A percentile compares a stretch with the other conserved stretches of the same genome.
Conservation (phyloP, 306 rosid genomes). For the Mucuna pruriens region DNA sequence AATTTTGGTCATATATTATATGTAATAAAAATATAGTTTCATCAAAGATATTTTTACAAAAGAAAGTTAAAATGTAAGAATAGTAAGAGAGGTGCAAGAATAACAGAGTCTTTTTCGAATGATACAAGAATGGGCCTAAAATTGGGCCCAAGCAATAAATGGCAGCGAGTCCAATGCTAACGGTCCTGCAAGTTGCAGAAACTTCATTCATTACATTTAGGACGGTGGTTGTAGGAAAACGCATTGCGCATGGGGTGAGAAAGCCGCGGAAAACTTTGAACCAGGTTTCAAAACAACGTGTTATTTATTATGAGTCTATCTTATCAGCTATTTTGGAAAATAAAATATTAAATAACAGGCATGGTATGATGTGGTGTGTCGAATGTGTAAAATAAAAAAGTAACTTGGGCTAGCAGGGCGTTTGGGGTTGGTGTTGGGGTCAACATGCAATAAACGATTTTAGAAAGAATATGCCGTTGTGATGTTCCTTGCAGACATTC, state of each 20-base stretch:
- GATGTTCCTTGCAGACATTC: constrained; percentile 59
- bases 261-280: constrained; percentile 10
- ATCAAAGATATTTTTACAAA: too few species aligned
- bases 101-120: too few species aligned
- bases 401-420: background rate
- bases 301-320: background rate
- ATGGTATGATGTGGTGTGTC: background rate
- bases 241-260: background rate
- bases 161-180: background rate
- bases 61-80: too few species aligned
- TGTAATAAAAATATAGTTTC: too few species aligned
- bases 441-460: background rate
- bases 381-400: background rate
- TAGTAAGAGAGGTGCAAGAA: too few species aligned
- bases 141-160: background rate
- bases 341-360: background rate
- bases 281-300: background rate
- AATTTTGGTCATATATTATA: too few species aligned
- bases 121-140: background rate
- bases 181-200: background rate
- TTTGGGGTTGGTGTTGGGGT: background rate
- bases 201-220: background rate
- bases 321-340: background rate
- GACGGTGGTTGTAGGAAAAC: constrained; percentile 9
- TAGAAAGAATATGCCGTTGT: constrained; percentile 51